Base-by-base conservation (phyloP, 2,329 filamentous ascomycete genomes). In the Aspergillus thermomutatus region DNA sequence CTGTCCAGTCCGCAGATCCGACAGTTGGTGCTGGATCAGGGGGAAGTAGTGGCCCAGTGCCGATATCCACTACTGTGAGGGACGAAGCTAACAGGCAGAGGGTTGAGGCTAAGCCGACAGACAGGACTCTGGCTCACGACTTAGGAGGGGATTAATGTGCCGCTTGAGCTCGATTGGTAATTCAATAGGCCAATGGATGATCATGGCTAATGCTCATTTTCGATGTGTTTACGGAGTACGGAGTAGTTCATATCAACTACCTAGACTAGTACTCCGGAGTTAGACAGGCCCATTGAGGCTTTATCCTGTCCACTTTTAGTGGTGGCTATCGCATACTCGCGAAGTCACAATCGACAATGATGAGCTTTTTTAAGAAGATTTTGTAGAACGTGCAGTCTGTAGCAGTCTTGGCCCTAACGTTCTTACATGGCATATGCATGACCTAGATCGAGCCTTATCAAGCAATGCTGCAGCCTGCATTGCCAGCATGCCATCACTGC, bases 1-100 rank as follows among this genome's bases (percentile, higher is more conserved):
- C 47, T 48, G 52, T 50, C 37, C 34, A 34, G 50, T 56, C 56
- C 50, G 62, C 52, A 62, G 62, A 64, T 64, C 62, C 53, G 23
- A 57, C 53, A 56, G 54, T 53, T 56, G 60, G 56, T 57, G 58
- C 55, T 59, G 58, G 53, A 55, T 62, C 56, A 57, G 56, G 61
- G 60, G 57, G 48, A 46, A 31, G 27, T 55, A 56, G 57, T 63
- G 59, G 57, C 45, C 51, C 59, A 54, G 55, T 57, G 43, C 52
- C 54, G 28, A 50, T 49, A 57, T 56, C 54, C 56, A 61, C 43
- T 17, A 43, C 58, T 37, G 40, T 48, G 54, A 58, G 37, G 43
- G 26, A 31, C 14, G 31, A 37, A 37, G 31, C 34, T 52, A 25
- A 45, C 49, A 40, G 53, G 40, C 50, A 31, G 23, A 43, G 50